Base-by-base conservation (phyloP, 192 early-diverging fungal species). In the Gonapodya prolifera region DNA sequence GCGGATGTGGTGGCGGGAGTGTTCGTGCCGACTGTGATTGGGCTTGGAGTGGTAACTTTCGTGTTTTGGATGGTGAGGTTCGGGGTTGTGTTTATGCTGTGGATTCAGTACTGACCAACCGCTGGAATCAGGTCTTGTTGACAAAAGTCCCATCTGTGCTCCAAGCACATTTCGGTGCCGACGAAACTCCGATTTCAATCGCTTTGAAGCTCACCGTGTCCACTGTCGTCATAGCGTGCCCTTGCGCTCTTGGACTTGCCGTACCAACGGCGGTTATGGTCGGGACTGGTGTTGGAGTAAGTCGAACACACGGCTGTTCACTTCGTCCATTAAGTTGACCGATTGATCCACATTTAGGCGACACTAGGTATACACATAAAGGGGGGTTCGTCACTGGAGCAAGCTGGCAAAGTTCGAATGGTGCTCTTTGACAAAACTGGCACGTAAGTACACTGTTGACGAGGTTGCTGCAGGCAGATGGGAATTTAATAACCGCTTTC, bases 181-280 rank as follows among this genome's bases (percentile, higher is more conserved):
- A 83, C 34, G 80, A 87, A 69, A 86, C 73, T 61, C 81, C 80
- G 69, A 81, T 78, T 76, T 76, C 83, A 34, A 88, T 90, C 78
- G 80, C 90, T 1, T 74, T 85, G 1, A 83, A 89, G 73, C 87
- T 86, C 69, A 84, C 83, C 2, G 88, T 92, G 31, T 82, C 90
- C 28, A 87, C 91, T 0, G 70, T 92, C 34, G 90, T 92, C 1
- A 90, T 92, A 79, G 90, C 91, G 34, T 92, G 91, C 75, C 91
- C 91, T 16, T 92, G 91, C 78, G 91, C 87, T 69, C 75, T 99
- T 35, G 97, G 97, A 30, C 87, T 99, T 31, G 93, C 95, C 69
- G 96, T 94, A 0, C 97, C 97, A 2, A 99, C 97, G 0, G 97
- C 96, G 0, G 94, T 99, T 13, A 98, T 99, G 96, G 97, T 97